A percentile compares a stretch with the other conserved stretches of the same genome.
These are phyloP conservation scores for Juncus effusus DNA, from an alignment of 176 grass and related monocot genomes.

Conservation along the genomic window DNA sequence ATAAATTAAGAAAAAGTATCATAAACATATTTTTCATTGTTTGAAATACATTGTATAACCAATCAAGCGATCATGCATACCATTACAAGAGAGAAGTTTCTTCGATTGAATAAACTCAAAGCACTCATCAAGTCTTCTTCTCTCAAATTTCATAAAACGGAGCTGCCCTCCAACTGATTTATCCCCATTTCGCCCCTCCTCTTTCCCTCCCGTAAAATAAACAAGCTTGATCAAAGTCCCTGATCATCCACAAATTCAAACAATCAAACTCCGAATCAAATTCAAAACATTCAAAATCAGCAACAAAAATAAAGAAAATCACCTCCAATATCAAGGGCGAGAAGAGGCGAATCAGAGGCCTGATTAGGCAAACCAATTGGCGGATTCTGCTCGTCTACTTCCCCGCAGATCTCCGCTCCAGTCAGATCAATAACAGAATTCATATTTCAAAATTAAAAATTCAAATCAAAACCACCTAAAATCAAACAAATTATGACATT, in stretches of 20 bases:
- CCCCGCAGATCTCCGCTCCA: conserved; percentile 74
- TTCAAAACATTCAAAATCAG: not conserved
- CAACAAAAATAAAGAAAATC: not conserved
- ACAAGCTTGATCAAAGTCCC: conserved; percentile 94
- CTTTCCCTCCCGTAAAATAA: conserved; percentile 51
- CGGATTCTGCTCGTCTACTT: conserved; percentile 42
- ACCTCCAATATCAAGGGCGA: conserved; percentile 92
- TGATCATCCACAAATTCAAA: conserved; percentile 9
- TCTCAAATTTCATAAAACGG: conserved; percentile 81
- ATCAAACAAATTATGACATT: not conserved
- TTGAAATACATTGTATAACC: not conserved
- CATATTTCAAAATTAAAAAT: not conserved
- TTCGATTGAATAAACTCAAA: conserved; percentile 50
- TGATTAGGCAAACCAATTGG: conserved; percentile 80
- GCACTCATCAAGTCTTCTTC: conserved; percentile 68
- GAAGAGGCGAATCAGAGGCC: conserved; percentile 46
- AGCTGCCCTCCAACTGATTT: conserved; percentile 43
- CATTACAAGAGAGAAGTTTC: conserved; percentile 49
- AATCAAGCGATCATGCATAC: conserved; percentile 12
- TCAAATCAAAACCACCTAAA: not conserved
- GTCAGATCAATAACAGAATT: conserved; percentile 45
- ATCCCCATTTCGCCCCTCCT: conserved; percentile 21
- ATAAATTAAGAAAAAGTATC: not conserved
- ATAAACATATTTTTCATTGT: not conserved
- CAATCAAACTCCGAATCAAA: not conserved